phyloP scores from a whole-genome alignment of 2,329 filamentous ascomycete genomes.

The Pseudonectria foliicola region DNA sequence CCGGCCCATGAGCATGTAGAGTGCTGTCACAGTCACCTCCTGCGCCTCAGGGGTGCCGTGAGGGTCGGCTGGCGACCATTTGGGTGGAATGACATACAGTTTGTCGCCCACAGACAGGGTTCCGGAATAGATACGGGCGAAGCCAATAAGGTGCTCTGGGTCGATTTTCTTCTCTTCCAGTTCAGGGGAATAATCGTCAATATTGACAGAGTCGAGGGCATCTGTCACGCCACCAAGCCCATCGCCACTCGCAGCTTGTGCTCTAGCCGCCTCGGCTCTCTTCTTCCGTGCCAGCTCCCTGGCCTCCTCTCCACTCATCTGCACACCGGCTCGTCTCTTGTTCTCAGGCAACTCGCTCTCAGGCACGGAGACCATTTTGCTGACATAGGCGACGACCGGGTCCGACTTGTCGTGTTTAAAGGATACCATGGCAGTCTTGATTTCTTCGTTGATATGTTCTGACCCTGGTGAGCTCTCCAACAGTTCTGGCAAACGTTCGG shows the following conservation, averaged over 20 bases:
- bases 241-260: constrained; percentile 53
- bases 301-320: constrained; percentile 82
- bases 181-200: constrained; percentile 45
- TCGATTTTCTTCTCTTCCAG: constrained; percentile 56
- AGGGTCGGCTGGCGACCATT: constrained; percentile 78
- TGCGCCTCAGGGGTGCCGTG: constrained; percentile 65
- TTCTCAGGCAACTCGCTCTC: constrained; percentile 89
- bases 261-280: constrained; percentile 76
- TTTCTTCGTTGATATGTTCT: constrained; percentile 56
- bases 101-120: constrained; percentile 83
- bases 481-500: constrained; percentile 69
- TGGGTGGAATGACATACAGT: constrained; percentile 85
- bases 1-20: constrained; percentile 95
- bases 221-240: constrained; percentile 51
- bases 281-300: constrained; percentile 82
- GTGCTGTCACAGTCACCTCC: constrained; percentile 75
- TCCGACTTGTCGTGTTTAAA: constrained; percentile 66
- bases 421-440: constrained; percentile 74
- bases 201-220: constrained; percentile 52
- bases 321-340: constrained; percentile 57
- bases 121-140: constrained; percentile 89
- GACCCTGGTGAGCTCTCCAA: constrained; percentile 74
- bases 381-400: constrained; percentile 89
- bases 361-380: constrained; percentile 95
- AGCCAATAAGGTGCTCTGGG: constrained; percentile 85